Conservation (phyloP, 2,329 filamentous ascomycete species). For the Pseudogymnoascus sp. region DNA sequence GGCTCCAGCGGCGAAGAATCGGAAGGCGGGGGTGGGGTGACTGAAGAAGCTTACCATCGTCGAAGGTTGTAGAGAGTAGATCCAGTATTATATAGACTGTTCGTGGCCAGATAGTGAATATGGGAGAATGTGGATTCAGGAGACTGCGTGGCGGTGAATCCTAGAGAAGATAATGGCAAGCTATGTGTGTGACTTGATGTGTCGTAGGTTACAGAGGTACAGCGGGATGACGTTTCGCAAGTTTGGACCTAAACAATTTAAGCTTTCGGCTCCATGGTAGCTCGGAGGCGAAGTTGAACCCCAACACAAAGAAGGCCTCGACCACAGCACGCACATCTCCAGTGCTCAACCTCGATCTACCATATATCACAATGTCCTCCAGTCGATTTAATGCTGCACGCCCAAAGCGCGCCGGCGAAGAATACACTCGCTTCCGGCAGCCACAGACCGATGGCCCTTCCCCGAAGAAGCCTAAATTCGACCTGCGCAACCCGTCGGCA, state of each 20-base stretch:
- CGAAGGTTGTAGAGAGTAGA: background rate
- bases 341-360: background rate
- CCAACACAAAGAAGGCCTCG: background rate
- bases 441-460: conserved; percentile 43
- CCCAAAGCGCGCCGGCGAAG: conserved; percentile 75
- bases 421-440: conserved; percentile 68
- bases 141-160: background rate
- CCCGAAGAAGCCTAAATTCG: conserved; percentile 79
- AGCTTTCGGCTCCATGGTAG: background rate
- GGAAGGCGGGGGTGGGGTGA: background rate
- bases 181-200: background rate
- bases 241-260: background rate
- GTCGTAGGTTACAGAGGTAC: conserved; percentile 1
- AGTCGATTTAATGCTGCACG: conserved; percentile 58
- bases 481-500: conserved; percentile 87
- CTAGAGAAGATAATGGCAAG: background rate
- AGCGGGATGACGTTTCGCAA: conserved; percentile 4
- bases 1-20: background rate
- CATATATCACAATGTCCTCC: conserved; percentile 36
- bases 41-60: background rate
- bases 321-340: background rate
- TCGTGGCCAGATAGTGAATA: background rate
- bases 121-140: background rate
- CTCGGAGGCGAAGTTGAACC: background rate
- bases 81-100: background rate